Evolutionary conservation across 495 filamentous ascomycete genomes (phyloP), one percentile per base, ranked within the genome.

Genomic region (Daldinia grandis): DNA sequence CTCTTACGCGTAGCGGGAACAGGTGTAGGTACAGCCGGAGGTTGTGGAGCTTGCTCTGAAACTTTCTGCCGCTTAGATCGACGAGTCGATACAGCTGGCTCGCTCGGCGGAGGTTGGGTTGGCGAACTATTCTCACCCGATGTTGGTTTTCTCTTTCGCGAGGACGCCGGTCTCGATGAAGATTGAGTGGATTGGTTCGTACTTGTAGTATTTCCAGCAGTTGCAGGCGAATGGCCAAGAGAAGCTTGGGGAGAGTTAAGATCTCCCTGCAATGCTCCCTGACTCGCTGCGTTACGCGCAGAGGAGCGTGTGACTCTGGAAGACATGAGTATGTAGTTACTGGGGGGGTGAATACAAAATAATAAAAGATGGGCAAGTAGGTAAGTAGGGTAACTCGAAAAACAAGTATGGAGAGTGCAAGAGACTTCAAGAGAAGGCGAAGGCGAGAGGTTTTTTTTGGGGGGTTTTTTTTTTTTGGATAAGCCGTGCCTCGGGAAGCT

Each of bases 221-320:
- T 74, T 71, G 83, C 79, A 58, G 83, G 81, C 56, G 80, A 74
- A 31, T 83, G 78, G 59, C 84, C 66, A 51, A 60, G 59, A 53
- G 75, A 49, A 63, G 71, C 57, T 53, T 76, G 76, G 28, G 75
- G 66, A 57, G 76, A 58, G 65, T 76, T 61, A 28, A 78, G 64
- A 68, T 80, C 81, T 74, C 78, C 80, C 65, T 84, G 79, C 68
- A 83, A 81, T 61, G 87, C 87, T 82, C 80, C 78, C 62, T 83
- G 78, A 68, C 78, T 83, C 61, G 90, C 90, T 79, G 90, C 90
- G 85, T 88, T 85, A 84, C 90, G 90, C 80, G 91, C 88, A 73
- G 91, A 87, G 71, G 91, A 92, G 79, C 91, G 88, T 82, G 91
- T 93, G 64, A 90, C 86, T 88, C 92, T 94, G 87, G 87, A 78